These are phyloP conservation scores for Ailanthus altissimus DNA, from an alignment of 345 rosid species.

Conservation along the genomic window DNA sequence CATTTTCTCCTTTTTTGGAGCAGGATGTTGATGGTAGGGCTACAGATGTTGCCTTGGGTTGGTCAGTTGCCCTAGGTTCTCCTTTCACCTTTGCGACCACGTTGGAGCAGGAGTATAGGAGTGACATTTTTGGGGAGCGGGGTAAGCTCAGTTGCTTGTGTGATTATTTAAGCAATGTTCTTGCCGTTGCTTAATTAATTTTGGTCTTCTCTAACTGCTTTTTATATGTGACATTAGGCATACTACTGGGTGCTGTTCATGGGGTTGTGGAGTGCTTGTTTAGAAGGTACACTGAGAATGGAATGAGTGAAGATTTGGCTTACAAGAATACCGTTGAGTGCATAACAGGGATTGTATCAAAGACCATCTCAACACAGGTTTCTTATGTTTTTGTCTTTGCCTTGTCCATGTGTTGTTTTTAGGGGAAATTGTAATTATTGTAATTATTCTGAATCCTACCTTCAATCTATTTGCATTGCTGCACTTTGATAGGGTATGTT, in stretches of 20 bases:
- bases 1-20: not conserved
- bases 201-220: not conserved
- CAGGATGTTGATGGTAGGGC: slow-evolving; percentile 71
- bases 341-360: slow-evolving; percentile 76
- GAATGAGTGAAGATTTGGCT: slow-evolving; percentile 74
- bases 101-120: slow-evolving; percentile 60
- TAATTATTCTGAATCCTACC: slow-evolving; percentile 20
- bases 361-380: slow-evolving; percentile 60
- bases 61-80: slow-evolving; percentile 69
- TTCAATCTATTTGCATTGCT: slow-evolving; percentile 28
- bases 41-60: slow-evolving; percentile 62
- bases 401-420: slow-evolving; percentile 3
- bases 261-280: slow-evolving; percentile 82
- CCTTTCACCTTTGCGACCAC: slow-evolving; percentile 66
- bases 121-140: slow-evolving; percentile 70
- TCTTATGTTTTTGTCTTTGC: not conserved
- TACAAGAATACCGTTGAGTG: slow-evolving; percentile 93
- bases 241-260: slow-evolving; percentile 87
- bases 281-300: slow-evolving; percentile 77
- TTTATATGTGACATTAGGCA: slow-evolving; percentile 54
- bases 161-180: slow-evolving; percentile 14
- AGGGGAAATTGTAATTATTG: slow-evolving; percentile 20
- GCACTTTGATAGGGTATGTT: slow-evolving; percentile 51
- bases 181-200: not conserved
- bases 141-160: slow-evolving; percentile 41